phyloP scores from a whole-genome alignment of 2,329 filamentous ascomycete species.

The Calcarisporium arbuscula region DNA sequence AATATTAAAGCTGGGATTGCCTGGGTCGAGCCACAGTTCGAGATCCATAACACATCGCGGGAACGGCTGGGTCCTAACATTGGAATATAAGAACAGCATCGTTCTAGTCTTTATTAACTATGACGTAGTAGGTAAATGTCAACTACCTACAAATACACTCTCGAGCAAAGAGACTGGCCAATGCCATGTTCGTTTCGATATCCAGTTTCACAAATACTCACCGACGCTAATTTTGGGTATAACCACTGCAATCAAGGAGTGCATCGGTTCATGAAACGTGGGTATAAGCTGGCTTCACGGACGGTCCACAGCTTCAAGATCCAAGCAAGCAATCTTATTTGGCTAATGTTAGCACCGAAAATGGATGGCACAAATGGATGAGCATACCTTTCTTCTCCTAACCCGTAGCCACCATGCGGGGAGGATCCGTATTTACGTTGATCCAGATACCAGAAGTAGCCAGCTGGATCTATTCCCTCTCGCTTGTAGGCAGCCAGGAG shows the following conservation, averaged over 20 bases:
- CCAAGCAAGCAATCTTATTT: conserved; percentile 53
- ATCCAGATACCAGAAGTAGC: conserved; percentile 98
- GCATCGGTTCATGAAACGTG: conserved; percentile 74
- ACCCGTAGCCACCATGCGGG: conserved; percentile 84
- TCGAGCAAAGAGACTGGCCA: too few species aligned
- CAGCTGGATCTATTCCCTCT: conserved; percentile 72
- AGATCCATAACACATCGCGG: too few species aligned
- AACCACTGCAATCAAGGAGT: conserved; percentile 51
- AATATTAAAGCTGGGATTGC: too few species aligned
- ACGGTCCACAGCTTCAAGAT: conserved; percentile 59
- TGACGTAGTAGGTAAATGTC: too few species aligned
- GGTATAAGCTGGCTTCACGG: conserved; percentile 65
- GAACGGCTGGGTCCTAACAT: too few species aligned
- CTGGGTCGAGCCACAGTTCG: too few species aligned
- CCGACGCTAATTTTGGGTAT: too few species aligned
- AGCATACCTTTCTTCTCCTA: conserved; percentile 69
- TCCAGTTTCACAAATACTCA: too few species aligned
- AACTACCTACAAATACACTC: too few species aligned
- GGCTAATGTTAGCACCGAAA: neutral
- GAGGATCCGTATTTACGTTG: conserved; percentile 91
- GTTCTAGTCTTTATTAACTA: too few species aligned
- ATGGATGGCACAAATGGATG: neutral
- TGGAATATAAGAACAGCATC: too few species aligned
- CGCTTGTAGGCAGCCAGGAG: conserved; percentile 79
- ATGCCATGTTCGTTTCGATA: too few species aligned